A percentile compares a stretch with the other conserved stretches of the same genome.
phyloP scores from a whole-genome alignment of 2,329 filamentous ascomycete species.

The Fusarium pseudonygamai region DNA sequence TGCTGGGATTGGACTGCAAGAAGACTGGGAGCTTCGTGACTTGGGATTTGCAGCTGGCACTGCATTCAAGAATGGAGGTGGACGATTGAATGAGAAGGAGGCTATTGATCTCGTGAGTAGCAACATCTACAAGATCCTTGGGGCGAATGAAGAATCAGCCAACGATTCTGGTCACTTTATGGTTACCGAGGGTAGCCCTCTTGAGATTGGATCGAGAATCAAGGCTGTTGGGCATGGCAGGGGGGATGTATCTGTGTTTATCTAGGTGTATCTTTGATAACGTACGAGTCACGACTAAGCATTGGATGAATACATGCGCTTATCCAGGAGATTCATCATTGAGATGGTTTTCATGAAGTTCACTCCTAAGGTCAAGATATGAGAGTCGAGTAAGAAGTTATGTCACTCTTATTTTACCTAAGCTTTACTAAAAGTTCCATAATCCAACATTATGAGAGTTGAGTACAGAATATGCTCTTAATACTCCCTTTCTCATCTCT shows the following conservation, averaged over 20 bases:
- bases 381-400: too few species aligned
- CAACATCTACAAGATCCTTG: slow-evolving; percentile 68
- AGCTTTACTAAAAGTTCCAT: neutral
- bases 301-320: neutral
- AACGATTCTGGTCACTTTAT: slow-evolving; percentile 61
- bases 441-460: neutral
- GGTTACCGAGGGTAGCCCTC: slow-evolving; percentile 69
- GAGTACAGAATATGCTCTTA: neutral
- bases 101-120: slow-evolving; percentile 66
- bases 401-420: neutral
- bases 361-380: too few species aligned
- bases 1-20: slow-evolving; percentile 66
- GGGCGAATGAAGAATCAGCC: slow-evolving; percentile 49
- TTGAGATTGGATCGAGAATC: slow-evolving; percentile 60
- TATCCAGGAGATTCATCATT: neutral
- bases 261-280: neutral
- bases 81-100: slow-evolving; percentile 61
- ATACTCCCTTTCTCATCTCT: neutral
- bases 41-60: slow-evolving; percentile 68
- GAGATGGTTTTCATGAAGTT: fast-evolving
- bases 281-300: neutral
- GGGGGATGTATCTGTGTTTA: slow-evolving; percentile 27
- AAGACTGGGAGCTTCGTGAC: slow-evolving; percentile 71
- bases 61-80: slow-evolving; percentile 64
- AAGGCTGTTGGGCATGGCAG: slow-evolving; percentile 35